Conservation (phyloP, 345 rosid species). For the Gossypium turneri region DNA sequence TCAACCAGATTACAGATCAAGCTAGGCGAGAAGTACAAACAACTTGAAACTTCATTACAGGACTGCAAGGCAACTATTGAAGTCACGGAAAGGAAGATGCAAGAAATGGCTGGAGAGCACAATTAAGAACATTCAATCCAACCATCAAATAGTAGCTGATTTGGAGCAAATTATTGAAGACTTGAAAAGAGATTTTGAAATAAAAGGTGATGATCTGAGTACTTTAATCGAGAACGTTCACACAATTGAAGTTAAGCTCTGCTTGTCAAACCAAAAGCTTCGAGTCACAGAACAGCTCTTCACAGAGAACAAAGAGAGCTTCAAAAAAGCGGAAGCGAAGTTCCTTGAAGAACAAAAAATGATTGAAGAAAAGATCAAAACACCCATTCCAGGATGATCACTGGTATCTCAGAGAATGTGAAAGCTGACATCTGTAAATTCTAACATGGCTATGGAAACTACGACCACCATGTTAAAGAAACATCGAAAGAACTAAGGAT, state of each 20-base stretch:
- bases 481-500: constrained; percentile 35
- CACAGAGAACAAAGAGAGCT: constrained; percentile 61
- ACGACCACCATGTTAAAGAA: constrained; percentile 34
- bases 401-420: constrained; percentile 38
- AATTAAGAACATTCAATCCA: constrained; percentile 27
- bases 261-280: constrained; percentile 48
- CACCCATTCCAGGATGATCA: constrained; percentile 40
- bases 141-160: constrained; percentile 41
- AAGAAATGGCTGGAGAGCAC: constrained; percentile 38
- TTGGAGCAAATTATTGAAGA: constrained; percentile 57
- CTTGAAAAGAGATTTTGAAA: constrained; percentile 59
- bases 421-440: constrained; percentile 34
- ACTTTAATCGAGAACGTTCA: constrained; percentile 45
- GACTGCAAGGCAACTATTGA: constrained; percentile 29
- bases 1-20: constrained; percentile 38
- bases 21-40: constrained; percentile 35
- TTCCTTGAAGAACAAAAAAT: constrained; percentile 52
- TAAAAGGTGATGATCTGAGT: constrained; percentile 68
- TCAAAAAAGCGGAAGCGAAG: constrained; percentile 55
- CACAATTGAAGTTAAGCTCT: constrained; percentile 67
- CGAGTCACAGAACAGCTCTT: too few relatives aligned
- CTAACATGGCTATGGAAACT: constrained; percentile 34
- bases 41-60: constrained; percentile 27
- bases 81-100: constrained; percentile 42
- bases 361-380: constrained; percentile 46